phyloP scores from a whole-genome alignment of 2,329 filamentous ascomycete genomes.

The Arthrobotrys sphaeroides region DNA sequence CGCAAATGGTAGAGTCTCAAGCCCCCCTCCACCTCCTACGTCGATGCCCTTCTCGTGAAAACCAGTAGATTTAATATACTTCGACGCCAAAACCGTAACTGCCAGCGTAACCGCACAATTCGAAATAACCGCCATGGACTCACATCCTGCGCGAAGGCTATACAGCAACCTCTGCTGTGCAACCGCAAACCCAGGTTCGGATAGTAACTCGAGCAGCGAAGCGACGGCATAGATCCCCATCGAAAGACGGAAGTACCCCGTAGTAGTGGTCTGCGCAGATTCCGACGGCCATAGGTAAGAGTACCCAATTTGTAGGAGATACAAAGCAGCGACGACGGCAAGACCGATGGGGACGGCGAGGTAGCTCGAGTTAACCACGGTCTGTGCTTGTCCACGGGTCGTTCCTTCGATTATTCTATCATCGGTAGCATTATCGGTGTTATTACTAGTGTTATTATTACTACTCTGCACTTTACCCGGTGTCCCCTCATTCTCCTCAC shows the following conservation, averaged over 20 bases:
- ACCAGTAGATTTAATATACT: conserved; percentile 58
- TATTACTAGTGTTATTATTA: conserved; percentile 15
- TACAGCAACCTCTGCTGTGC: conserved; percentile 84
- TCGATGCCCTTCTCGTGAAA: background rate
- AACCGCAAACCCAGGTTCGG: conserved; percentile 88
- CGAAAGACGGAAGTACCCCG: conserved; percentile 64
- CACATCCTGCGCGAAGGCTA: conserved; percentile 80
- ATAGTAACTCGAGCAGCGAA: conserved; percentile 77
- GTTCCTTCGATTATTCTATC: conserved; percentile 57
- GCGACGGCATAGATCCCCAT: conserved; percentile 68
- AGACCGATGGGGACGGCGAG: conserved; percentile 76
- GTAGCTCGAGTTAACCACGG: conserved; percentile 88
- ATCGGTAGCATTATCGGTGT: conserved; percentile 42
- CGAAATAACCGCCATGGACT: conserved; percentile 80
- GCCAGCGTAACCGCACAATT: conserved; percentile 80
- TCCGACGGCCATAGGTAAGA: conserved; percentile 10
- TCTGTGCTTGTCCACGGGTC: conserved; percentile 58
- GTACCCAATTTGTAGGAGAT: conserved; percentile 62
- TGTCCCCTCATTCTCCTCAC: too few relatives aligned
- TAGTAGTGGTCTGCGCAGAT: background rate
- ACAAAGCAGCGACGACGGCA: conserved; percentile 73
- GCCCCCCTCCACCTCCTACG: conserved; percentile 61
- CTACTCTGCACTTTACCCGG: conserved; percentile 30
- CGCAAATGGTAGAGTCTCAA: conserved; percentile 88
- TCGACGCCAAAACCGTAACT: conserved; percentile 72